Base-by-base conservation (phyloP, 2,329 filamentous ascomycete species). In the Rasamsonia emersonii region DNA sequence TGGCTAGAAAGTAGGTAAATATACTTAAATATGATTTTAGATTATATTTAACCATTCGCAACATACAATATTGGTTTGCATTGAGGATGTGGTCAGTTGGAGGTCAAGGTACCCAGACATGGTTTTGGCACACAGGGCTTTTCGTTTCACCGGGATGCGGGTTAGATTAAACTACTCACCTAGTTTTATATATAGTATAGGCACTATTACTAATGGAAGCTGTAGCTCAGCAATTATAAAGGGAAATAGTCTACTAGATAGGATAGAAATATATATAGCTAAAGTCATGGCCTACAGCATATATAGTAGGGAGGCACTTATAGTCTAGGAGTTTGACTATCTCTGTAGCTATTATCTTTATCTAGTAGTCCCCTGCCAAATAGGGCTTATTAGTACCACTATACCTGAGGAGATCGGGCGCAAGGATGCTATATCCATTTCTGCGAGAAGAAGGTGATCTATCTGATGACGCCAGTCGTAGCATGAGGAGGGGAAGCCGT, bases 401-500 rank as follows among this genome's bases (percentile, higher is more conserved):
- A 26, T 54, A 63, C 1, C 61, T 59, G 2, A 64, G 50, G 1
- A 67, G 45, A 38, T 70, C 66, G 0, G 55, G 57, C 0, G 53
- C 64, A 0, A 70, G 31, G 9, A 68, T 44, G 0, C 67, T 65
- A 33, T 67, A 62, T 2, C 64, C 65, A 1, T 38, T 18, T 0
- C 43, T 31, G 1, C n/a, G 48, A 39, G 30, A 68, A 58, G 35
- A 53, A 41, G 0, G n/a, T n/a, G n/a, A n/a, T 32, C 19, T 4
- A 64, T 50, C 36, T 68, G 64, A 30, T 53, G 42, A 2, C 48
- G 34, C 60, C 65, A 71, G 47, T 70, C 66, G 23, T 54, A 46
- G 7, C 56, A 49, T 23, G 61, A 62, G 3, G 65, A 67, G 18
- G 67, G 67, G 31, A 68, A 67, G 23, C 68, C 66, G 38, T 71